These are phyloP conservation scores for Alternaria novae-zelandiae DNA, from an alignment of 2,329 filamentous ascomycete genomes.

Conservation along the genomic window DNA sequence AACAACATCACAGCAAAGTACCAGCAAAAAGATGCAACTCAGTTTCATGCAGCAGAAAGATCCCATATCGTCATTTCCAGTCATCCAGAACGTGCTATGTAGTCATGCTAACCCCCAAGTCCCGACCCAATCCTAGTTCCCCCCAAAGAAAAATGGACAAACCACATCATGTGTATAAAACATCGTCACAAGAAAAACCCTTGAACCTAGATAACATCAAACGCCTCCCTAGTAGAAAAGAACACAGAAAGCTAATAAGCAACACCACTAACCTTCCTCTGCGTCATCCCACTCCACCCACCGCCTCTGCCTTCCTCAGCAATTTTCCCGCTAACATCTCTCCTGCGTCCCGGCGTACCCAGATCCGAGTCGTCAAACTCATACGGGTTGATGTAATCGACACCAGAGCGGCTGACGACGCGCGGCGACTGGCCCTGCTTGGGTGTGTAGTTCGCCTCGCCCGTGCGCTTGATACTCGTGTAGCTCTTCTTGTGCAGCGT, in stretches of 20 bases:
- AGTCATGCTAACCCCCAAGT: background rate
- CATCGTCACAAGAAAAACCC: background rate
- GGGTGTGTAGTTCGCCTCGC: conserved; percentile 38
- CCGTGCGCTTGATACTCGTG: conserved; percentile 40
- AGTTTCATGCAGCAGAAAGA: background rate
- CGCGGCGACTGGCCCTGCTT: conserved; percentile 46
- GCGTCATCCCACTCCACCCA: conserved; percentile 42
- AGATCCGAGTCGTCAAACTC: conserved; percentile 41
- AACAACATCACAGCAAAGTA: background rate
- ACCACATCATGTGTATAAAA: background rate
- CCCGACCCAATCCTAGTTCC: background rate
- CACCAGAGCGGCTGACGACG: conserved; percentile 56
- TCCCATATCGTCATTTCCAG: background rate
- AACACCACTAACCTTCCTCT: conserved; percentile 52
- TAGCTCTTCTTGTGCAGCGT: conserved; percentile 43
- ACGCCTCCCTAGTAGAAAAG: background rate
- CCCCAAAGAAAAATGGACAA: background rate
- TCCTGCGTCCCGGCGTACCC: conserved; percentile 34
- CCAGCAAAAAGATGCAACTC: background rate
- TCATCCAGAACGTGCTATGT: background rate
- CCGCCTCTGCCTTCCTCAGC: conserved; percentile 71
- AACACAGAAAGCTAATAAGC: background rate
- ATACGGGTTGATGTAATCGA: conserved; percentile 52
- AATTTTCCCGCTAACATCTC: conserved; percentile 74
- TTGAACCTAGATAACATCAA: background rate